phyloP scores from a whole-genome alignment of 371 early-diverging fungal species.

The Gilbertella persicaria region DNA sequence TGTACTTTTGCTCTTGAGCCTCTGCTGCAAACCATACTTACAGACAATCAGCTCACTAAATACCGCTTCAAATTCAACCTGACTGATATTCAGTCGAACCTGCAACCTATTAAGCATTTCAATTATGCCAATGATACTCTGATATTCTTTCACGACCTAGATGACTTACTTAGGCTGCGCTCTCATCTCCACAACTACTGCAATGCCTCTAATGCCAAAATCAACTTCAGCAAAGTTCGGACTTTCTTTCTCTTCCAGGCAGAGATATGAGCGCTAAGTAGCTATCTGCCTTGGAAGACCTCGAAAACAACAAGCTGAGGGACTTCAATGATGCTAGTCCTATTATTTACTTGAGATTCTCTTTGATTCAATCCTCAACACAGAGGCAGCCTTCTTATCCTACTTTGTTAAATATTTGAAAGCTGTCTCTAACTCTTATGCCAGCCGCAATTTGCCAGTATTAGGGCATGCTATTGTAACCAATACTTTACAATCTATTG shows the following conservation, averaged over 20 bases:
- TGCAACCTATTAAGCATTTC: too few species aligned
- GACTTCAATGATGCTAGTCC: not conserved
- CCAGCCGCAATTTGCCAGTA: conserved; percentile 1
- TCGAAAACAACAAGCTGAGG: not conserved
- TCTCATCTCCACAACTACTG: not conserved
- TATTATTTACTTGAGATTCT: conserved; percentile 1
- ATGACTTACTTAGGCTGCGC: not conserved
- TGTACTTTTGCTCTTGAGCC: too few species aligned
- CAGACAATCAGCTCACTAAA: too few species aligned
- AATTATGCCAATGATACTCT: not conserved
- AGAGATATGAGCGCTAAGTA: not conserved
- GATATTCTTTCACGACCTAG: not conserved
- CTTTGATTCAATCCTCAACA: not conserved
- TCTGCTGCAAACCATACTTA: too few species aligned
- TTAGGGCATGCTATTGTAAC: too few species aligned
- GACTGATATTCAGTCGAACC: too few species aligned
- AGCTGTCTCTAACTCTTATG: not conserved
- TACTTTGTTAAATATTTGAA: not conserved
- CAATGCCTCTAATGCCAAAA: not conserved
- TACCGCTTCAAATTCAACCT: too few species aligned
- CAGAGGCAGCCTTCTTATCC: not conserved
- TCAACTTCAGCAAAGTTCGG: not conserved
- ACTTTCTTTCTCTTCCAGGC: not conserved
- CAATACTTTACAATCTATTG: too few species aligned
- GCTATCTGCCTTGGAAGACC: not conserved